These are phyloP conservation scores for Selaginella tamariscina DNA, from an alignment of 75 land plant genomes.

Conservation along the genomic window DNA sequence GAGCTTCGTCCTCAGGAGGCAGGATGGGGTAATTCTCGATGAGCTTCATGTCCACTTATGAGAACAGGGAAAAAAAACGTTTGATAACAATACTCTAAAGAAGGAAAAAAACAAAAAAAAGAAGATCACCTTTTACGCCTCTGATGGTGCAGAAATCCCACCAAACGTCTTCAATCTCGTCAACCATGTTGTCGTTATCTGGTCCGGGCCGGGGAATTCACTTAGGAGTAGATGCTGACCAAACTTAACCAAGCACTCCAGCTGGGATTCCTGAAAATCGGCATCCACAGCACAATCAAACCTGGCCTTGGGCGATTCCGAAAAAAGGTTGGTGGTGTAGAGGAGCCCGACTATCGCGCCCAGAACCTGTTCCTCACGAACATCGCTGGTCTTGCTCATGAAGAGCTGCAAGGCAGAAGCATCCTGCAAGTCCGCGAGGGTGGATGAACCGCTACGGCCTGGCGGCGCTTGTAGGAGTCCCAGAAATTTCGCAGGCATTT, in stretches of 20 bases:
- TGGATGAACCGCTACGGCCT: neutral
- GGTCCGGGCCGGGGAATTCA: neutral
- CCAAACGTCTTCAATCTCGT: neutral
- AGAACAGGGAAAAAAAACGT: neutral
- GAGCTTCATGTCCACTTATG: neutral
- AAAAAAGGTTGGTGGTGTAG: neutral
- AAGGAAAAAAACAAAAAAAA: neutral
- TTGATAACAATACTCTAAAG: too few relatives aligned
- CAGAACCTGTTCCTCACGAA: neutral
- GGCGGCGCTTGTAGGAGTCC: neutral
- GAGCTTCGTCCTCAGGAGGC: neutral
- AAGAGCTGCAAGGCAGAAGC: neutral
- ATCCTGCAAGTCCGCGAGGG: neutral
- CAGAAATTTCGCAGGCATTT: too few relatives aligned
- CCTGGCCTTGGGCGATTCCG: neutral
- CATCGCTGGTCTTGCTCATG: neutral
- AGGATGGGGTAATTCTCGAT: neutral
- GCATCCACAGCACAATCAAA: neutral
- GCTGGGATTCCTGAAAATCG: neutral
- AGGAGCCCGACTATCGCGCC: neutral
- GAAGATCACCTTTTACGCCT: neutral
- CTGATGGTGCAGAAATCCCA: neutral
- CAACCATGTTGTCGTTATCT: neutral
- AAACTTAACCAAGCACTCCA: neutral
- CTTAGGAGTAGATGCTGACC: neutral